Evolutionary conservation across 768 basidiomycete genomes (phyloP), one percentile per base, ranked within the genome.

Genomic region (Psilocybe cyanescens): DNA sequence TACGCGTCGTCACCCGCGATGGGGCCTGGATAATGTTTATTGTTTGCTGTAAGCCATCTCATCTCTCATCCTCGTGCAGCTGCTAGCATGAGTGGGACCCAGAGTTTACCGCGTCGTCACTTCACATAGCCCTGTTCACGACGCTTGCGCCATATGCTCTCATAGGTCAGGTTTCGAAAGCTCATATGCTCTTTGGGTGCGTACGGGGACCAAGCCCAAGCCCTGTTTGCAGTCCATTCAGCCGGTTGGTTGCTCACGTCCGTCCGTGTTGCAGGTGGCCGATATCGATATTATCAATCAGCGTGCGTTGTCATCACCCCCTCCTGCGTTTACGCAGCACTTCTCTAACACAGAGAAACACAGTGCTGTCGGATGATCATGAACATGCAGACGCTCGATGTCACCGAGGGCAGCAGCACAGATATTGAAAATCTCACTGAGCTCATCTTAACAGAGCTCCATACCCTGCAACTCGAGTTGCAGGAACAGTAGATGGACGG

Each of bases 151-250:
- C 61, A 0, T 59, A 62, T 28, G 39, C 61, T 8, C n/a, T 62
- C 29, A 28, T 54, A 9, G 46, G 33, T 4, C 58, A 62, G 29
- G 51, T 60, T 12, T 44, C 57, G 4, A 55, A 57, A 55, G 58
- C 49, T 3, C 61, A 65, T 45, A 12, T 62, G 3, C 51, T 59
- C 6, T 62, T 62, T 37, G 60, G 58, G 64, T 65, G 31, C n/a
- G 64, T 39, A 8, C 14, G 37, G 14, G 37, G 37, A 39, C 7
- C 37, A 3, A 39, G 14, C 37, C 37, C 7, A 39, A 39, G 37
- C 37, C 24, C 24, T 35, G 2, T 35, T 45, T 2, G 5, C 7
- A 29, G 3, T 41, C 8, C n/a, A 24, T n/a, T 44, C 41, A 12
- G 11, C 14, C 6, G 11, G 4, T 44, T 44, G 4, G 41, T 44